Base-by-base conservation (phyloP, 805 yeast genomes). In the Grigorovia humatica region DNA sequence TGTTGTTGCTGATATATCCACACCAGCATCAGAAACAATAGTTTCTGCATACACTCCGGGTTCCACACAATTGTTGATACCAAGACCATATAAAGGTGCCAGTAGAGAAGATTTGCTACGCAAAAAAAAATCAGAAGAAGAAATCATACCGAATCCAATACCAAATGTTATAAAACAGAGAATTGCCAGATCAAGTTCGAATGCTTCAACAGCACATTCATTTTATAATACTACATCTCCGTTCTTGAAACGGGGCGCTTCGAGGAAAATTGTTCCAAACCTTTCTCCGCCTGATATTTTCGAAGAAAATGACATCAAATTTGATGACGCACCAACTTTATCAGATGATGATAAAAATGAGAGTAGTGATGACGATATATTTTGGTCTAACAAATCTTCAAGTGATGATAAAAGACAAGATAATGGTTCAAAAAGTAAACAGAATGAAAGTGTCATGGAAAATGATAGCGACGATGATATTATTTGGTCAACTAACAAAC, bases 281-380 rank as follows among this genome's bases (percentile, higher is more conserved):
- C 59, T 66, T 7, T 59, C 69, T 48, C 70, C 70, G 18, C 70
- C 67, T 5, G 84, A 79, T 59, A 77, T 79, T 15, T 86, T 85
- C 68, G 75, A 74, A 46, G 96, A 88, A 56, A 86, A 85, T 59
- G 77, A 74, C 2, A 77, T 88, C 35, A 78, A 81, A 1, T 90
- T 90, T 70, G 85, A 78, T n/a, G 82, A 77, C 54, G 90, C 83
- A 0, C 93, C 96, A 0, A 71, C 61, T 4, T 67, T 78, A 44
- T 74, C 74, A n/a, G 78, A 72, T 43, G 71, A 75, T 1, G 82
- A 77, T 48, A 50, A 51, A 1, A 55, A 54, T 44, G 56, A 59
- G 12, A 59, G 63, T 44, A 59, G 60, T 20, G 59, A 65, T 13
- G 61, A 69, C 9, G 64, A 58, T 47, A 63, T 63, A 29, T 56